phyloP scores from a whole-genome alignment of 495 filamentous ascomycete species.

The Tetracladium marchalianum region DNA sequence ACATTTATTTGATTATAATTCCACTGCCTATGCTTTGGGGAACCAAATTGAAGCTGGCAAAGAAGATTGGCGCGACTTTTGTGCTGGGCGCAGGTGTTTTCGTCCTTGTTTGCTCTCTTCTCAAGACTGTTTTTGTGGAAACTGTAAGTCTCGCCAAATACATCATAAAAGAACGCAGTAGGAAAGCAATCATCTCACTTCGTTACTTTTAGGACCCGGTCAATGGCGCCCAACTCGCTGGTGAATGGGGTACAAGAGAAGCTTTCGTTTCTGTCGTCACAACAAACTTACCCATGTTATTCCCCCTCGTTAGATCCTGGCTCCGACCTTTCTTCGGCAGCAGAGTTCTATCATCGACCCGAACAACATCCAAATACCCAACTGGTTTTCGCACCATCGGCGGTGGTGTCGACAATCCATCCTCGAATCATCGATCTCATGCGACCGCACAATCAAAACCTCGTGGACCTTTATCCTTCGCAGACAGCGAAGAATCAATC shows the following conservation, averaged over 20 bases:
- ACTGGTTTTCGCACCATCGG: slow-evolving; percentile 9
- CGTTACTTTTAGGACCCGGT: slow-evolving; percentile 27
- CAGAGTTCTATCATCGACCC: slow-evolving; percentile 22
- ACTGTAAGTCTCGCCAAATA: slow-evolving; percentile 20
- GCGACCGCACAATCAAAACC: slow-evolving; percentile 4
- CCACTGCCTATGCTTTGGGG: slow-evolving; percentile 45
- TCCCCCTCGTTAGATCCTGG: slow-evolving; percentile 37
- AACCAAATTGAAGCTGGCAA: slow-evolving; percentile 30
- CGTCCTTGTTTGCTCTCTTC: slow-evolving; percentile 34
- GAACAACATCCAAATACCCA: slow-evolving; percentile 19
- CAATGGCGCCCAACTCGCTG: slow-evolving; percentile 36
- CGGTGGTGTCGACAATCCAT: slow-evolving; percentile 23
- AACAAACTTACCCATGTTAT: slow-evolving; percentile 44
- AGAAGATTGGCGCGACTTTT: slow-evolving; percentile 37
- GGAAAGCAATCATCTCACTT: not conserved
- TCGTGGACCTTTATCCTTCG: slow-evolving; percentile 32
- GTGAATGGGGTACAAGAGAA: slow-evolving; percentile 41
- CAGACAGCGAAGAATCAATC: slow-evolving; percentile 41
- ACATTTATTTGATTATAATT: slow-evolving; percentile 42
- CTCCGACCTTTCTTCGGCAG: slow-evolving; percentile 27
- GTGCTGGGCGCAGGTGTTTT: slow-evolving; percentile 41
- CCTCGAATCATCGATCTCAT: slow-evolving; percentile 26
- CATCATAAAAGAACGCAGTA: too few relatives aligned
- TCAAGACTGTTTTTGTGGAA: slow-evolving; percentile 38
- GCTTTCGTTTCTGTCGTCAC: slow-evolving; percentile 42